phyloP scores from a whole-genome alignment of 257 asterid species.

The Solanum clarkiae region DNA sequence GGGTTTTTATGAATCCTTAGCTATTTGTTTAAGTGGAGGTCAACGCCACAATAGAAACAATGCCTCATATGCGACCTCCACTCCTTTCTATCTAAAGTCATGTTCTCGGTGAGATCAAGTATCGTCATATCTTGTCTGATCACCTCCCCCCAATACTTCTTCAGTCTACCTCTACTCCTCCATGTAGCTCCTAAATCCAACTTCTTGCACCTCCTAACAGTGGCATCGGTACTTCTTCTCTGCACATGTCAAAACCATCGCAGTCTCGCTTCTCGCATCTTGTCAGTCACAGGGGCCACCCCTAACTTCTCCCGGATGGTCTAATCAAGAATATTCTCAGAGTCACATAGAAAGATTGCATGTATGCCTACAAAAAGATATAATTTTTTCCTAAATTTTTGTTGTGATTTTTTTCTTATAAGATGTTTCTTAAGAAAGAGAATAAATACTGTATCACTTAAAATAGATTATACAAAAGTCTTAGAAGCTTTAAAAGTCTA shows the following conservation, averaged over 20 bases:
- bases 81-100: not conserved
- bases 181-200: not conserved
- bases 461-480: not conserved
- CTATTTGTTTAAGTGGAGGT: too few species aligned
- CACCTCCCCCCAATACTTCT: not conserved
- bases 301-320: not conserved
- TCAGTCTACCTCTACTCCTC: not conserved
- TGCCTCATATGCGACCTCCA: not conserved
- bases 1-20: too few species aligned
- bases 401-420: not conserved
- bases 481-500: not conserved
- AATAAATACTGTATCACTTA: not conserved
- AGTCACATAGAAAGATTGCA: not conserved
- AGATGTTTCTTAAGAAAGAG: not conserved
- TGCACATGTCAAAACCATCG: not conserved
- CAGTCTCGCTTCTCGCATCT: not conserved
- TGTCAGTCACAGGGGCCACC: not conserved
- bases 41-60: too few species aligned
- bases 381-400: too few species aligned
- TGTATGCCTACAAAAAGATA: not conserved
- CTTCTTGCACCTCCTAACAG: not conserved
- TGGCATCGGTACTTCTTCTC: not conserved
- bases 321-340: too few species aligned
- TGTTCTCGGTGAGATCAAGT: not conserved
- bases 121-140: not conserved